Percentiles rank a stretch among this genome's conserved stretches.
These are phyloP conservation scores for Cystofilobasidium macerans DNA, from an alignment of 768 basidiomycete species.

Conservation along the genomic window DNA sequence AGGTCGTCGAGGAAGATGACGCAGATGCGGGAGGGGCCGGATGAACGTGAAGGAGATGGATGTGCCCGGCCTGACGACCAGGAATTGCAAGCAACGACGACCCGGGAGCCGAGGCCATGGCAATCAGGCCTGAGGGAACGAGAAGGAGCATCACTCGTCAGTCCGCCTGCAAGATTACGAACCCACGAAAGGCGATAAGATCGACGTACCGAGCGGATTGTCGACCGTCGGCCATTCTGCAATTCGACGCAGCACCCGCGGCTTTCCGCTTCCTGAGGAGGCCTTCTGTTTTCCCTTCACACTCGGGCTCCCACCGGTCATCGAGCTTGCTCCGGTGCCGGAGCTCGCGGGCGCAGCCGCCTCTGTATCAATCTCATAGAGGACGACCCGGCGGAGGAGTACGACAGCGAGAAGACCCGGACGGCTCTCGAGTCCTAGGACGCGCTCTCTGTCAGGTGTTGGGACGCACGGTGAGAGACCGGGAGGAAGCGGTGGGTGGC, in stretches of 20 bases:
- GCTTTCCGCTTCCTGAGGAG: background rate
- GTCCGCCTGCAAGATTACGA: too few species aligned
- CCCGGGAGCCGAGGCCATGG: slow-evolving; percentile 31
- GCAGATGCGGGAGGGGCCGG: slow-evolving; percentile 31
- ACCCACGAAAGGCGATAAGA: too few species aligned
- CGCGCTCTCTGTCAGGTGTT: background rate
- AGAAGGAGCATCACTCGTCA: background rate
- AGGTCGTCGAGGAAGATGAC: slow-evolving; percentile 42
- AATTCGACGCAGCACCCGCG: background rate
- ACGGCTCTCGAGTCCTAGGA: slow-evolving; percentile 17
- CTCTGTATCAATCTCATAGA: slow-evolving; percentile 9
- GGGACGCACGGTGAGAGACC: background rate
- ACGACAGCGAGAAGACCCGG: slow-evolving; percentile 22
- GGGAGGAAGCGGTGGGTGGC: background rate
- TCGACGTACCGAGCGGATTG: slow-evolving; percentile 36
- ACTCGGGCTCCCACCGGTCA: background rate
- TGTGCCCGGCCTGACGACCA: slow-evolving; percentile 39
- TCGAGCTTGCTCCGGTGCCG: background rate
- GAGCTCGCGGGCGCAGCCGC: background rate
- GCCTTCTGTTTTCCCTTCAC: slow-evolving; percentile 1
- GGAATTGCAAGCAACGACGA: slow-evolving; percentile 37
- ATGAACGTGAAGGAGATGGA: slow-evolving; percentile 37
- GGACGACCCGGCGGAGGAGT: slow-evolving; percentile 20
- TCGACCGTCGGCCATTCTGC: slow-evolving; percentile 36
- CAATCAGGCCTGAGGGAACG: slow-evolving; percentile 32